These are phyloP conservation scores for Fistulifera pelliculosa DNA, from an alignment of 108 stramenopile genomes.

Conservation along the genomic window DNA sequence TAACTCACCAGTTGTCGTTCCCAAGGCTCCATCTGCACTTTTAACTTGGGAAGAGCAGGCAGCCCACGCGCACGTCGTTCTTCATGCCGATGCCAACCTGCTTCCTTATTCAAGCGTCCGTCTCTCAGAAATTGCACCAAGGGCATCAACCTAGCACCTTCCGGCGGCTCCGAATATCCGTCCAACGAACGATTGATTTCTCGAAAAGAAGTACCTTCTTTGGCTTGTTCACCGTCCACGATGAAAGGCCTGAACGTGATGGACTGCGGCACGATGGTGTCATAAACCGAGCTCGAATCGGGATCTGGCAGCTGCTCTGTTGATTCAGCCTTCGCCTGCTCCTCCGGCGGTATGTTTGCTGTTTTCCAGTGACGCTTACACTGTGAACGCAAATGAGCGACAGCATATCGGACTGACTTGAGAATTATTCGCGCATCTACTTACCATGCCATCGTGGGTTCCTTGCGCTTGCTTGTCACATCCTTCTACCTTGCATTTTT, in stretches of 20 bases:
- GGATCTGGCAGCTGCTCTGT: conserved; percentile 27
- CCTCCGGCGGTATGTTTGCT: conserved; percentile 25
- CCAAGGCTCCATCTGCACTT: conserved; percentile 55
- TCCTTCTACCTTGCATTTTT: conserved; percentile 59
- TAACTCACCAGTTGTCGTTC: conserved; percentile 51
- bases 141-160: conserved; percentile 20
- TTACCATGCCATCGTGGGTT: conserved; percentile 34
- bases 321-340: conserved; percentile 11
- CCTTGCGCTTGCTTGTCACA: conserved; percentile 62
- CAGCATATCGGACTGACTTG: no score
- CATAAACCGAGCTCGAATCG: conserved; percentile 47
- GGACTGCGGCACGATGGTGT: conserved; percentile 42
- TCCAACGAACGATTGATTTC: background rate
- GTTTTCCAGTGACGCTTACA: conserved; percentile 66
- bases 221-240: background rate
- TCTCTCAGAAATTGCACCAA: conserved; percentile 29
- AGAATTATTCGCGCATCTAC: no score
- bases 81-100: conserved; percentile 62
- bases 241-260: conserved; percentile 32
- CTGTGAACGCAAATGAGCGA: no score
- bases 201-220: background rate
- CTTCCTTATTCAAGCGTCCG: conserved; percentile 15
- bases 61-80: conserved; percentile 67
- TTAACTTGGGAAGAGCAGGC: conserved; percentile 24
- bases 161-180: background rate